phyloP scores from a whole-genome alignment of 768 basidiomycete genomes.

The Leccinum fibrillosum region DNA sequence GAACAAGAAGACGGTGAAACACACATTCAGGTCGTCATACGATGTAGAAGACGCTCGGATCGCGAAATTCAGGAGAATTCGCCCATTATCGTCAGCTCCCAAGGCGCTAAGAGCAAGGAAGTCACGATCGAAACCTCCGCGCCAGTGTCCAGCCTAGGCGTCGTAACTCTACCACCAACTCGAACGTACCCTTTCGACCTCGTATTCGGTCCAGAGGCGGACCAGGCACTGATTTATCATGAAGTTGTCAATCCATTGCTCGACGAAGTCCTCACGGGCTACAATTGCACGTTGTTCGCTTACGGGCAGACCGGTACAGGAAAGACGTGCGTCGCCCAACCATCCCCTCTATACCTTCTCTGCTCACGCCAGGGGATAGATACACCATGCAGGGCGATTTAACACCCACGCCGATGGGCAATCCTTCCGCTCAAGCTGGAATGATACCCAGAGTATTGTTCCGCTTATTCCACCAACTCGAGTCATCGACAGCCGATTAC shows the following conservation, averaged over 20 bases:
- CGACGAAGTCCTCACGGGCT: slow-evolving; percentile 90
- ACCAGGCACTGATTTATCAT: slow-evolving; percentile 90
- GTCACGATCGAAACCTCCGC: slow-evolving; percentile 78
- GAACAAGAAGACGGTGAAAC: slow-evolving; percentile 53
- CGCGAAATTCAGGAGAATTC: slow-evolving; percentile 84
- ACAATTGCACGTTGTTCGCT: slow-evolving; percentile 96
- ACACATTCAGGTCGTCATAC: slow-evolving; percentile 91
- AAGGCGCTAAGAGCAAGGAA: slow-evolving; percentile 70
- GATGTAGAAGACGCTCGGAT: slow-evolving; percentile 83
- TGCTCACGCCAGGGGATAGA: slow-evolving; percentile 35
- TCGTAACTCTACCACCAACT: slow-evolving; percentile 70
- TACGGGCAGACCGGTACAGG: slow-evolving; percentile 99
- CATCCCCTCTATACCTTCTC: background rate
- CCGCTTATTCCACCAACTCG: slow-evolving; percentile 86
- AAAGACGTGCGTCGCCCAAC: slow-evolving; percentile 73
- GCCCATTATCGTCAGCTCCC: slow-evolving; percentile 79
- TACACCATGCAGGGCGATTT: slow-evolving; percentile 99
- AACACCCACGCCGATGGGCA: slow-evolving; percentile 75
- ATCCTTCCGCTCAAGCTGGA: slow-evolving; percentile 85
- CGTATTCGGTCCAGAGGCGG: slow-evolving; percentile 96
- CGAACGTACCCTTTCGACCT: slow-evolving; percentile 92
- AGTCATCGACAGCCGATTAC: slow-evolving; percentile 73
- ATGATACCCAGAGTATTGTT: slow-evolving; percentile 95
- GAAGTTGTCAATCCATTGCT: slow-evolving; percentile 93
- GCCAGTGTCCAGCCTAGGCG: slow-evolving; percentile 66